Percentiles rank a stretch among this genome's conserved stretches.
Evolutionary conservation across 2,329 filamentous ascomycete species (phyloP).

Genomic region (Lecanicillium sp.): DNA sequence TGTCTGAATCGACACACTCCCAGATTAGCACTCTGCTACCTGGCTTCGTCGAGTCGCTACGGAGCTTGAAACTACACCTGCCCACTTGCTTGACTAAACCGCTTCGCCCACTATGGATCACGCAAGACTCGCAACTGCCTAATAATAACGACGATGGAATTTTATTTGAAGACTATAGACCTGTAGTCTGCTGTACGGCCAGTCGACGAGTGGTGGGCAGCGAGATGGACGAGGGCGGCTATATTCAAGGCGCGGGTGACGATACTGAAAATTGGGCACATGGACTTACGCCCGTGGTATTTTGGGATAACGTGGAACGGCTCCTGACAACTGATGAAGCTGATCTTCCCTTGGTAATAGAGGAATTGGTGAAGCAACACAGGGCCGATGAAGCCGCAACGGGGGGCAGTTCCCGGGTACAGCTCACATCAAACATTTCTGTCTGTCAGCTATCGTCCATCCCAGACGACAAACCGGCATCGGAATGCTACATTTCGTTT

Average conservation of each 20-base stretch:
- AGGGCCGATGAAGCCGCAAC: slow-evolving; percentile 8
- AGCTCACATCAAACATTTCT: slow-evolving; percentile 28
- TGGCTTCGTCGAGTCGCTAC: slow-evolving; percentile 44
- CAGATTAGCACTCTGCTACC: slow-evolving; percentile 62
- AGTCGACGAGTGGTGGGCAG: slow-evolving; percentile 63
- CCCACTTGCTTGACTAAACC: slow-evolving; percentile 58
- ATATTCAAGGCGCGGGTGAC: slow-evolving; percentile 91
- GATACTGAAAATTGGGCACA: slow-evolving; percentile 90
- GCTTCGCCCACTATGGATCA: slow-evolving; percentile 73
- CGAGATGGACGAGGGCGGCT: slow-evolving; percentile 56
- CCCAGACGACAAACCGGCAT: slow-evolving; percentile 3
- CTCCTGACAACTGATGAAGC: slow-evolving; percentile 60
- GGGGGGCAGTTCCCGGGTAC: slow-evolving; percentile 11
- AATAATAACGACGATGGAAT: slow-evolving; percentile 12
- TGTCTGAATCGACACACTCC: slow-evolving; percentile 63
- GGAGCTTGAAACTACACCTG: slow-evolving; percentile 51
- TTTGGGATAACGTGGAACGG: slow-evolving; percentile 62
- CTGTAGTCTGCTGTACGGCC: slow-evolving; percentile 79
- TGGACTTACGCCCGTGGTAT: slow-evolving; percentile 68
- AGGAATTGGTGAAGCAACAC: slow-evolving; percentile 29
- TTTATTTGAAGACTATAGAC: slow-evolving; percentile 53
- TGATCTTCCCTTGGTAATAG: slow-evolving; percentile 47
- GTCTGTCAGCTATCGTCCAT: slow-evolving; percentile 27
- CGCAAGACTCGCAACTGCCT: slow-evolving; percentile 52
- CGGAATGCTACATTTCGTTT: slow-evolving; percentile 35